Conservation (phyloP, 352 stramenopile genomes). For the Aphanomyces astaci region DNA sequence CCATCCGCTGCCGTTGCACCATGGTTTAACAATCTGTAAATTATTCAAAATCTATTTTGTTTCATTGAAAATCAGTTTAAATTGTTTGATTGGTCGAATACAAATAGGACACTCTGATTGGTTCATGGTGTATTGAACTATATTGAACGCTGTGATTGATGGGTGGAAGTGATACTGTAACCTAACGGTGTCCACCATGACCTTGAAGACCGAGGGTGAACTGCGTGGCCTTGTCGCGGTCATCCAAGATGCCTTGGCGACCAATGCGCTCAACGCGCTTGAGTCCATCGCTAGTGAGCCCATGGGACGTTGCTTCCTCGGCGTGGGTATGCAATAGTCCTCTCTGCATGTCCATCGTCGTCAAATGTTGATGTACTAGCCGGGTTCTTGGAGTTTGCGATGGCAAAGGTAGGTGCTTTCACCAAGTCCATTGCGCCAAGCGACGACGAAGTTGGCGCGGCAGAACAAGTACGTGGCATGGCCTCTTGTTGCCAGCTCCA, state of each 20-base stretch:
- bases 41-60: too few species aligned
- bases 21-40: too few species aligned
- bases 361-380: too few species aligned
- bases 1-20: too few species aligned
- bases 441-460: not conserved
- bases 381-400: constrained; percentile 51
- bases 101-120: not conserved
- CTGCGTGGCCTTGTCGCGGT: not conserved
- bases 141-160: not conserved
- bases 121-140: not conserved
- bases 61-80: not conserved
- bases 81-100: not conserved
- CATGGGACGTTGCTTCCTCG: constrained; percentile 66
- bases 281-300: constrained; percentile 16
- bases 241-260: not conserved
- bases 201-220: not conserved
- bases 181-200: not conserved
- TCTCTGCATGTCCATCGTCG: too few species aligned
- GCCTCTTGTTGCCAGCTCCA: not conserved
- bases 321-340: constrained; percentile 37
- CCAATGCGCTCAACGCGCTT: not conserved
- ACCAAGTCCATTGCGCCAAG: not conserved
- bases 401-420: constrained; percentile 18
- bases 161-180: not conserved
- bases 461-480: not conserved